These are phyloP conservation scores for Leishmania guyanensis DNA, from an alignment of 208 protist genomes.

Conservation along the genomic window DNA sequence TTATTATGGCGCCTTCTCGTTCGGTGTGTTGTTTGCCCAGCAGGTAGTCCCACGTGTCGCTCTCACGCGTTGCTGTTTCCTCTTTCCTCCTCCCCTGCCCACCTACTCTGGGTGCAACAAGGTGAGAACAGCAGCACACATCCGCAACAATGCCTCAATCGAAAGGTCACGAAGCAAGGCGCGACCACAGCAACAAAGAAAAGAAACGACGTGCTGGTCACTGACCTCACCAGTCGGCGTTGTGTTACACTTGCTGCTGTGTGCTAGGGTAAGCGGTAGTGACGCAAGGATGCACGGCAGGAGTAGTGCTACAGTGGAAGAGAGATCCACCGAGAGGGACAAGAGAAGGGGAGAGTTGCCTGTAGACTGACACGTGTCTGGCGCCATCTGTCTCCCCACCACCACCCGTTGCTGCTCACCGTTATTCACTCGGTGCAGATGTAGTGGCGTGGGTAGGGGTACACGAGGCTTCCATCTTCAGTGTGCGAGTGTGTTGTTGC, in stretches of 20 bases:
- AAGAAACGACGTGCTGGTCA: not conserved
- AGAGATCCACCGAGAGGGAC: not conserved
- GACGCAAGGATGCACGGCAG: not conserved
- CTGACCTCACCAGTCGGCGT: not conserved
- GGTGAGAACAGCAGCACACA: not conserved
- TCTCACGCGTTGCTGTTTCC: not conserved
- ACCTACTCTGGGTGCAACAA: not conserved
- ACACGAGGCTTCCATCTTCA: not conserved
- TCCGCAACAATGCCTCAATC: not conserved
- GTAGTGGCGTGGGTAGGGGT: not conserved
- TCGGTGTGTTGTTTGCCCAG: constrained; percentile 16
- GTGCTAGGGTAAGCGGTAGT: not conserved
- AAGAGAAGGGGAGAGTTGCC: not conserved
- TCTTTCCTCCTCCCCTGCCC: not conserved
- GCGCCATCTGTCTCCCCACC: not conserved
- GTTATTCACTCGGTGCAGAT: not conserved
- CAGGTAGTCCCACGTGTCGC: not conserved
- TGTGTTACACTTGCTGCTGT: not conserved
- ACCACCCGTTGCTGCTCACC: not conserved
- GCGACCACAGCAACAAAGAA: not conserved
- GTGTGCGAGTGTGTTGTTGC: not conserved
- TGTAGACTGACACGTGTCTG: not conserved
- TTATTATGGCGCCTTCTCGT: not conserved
- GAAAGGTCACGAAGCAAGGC: not conserved
- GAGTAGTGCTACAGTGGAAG: not conserved